A percentile compares a stretch with the other conserved stretches of the same genome.
Conservation (phyloP, 2,329 filamentous ascomycete genomes). For the Ploettnerulaceae sp. region DNA sequence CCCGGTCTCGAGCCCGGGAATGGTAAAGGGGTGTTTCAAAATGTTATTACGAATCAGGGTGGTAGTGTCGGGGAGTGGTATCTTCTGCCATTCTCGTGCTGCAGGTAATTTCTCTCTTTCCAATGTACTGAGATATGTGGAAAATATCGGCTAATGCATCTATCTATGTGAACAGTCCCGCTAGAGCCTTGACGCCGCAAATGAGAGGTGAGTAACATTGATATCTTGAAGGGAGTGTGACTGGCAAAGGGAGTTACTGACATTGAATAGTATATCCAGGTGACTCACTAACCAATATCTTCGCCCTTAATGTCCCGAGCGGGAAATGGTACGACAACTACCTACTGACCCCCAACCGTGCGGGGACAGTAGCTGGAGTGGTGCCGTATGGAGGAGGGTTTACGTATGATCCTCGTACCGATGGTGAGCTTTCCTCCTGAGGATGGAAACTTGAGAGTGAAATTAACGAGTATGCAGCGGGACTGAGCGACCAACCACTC, state of each 20-base stretch:
- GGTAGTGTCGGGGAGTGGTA: constrained; percentile 15
- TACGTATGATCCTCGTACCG: constrained; percentile 14
- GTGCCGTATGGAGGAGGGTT: constrained; percentile 14
- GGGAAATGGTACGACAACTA: constrained; percentile 19
- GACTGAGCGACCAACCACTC: background rate
- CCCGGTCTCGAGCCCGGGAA: constrained; percentile 35
- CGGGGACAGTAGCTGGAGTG: background rate
- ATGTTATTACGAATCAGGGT: constrained; percentile 19
- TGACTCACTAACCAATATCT: constrained; percentile 17
- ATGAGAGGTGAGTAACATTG: constrained; percentile 7
- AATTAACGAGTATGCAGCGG: background rate
- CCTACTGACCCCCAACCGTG: constrained; percentile 7
- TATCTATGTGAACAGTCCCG: constrained; percentile 7
- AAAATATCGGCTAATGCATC: background rate
- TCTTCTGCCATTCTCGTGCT: constrained; percentile 21
- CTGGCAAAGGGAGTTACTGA: background rate
- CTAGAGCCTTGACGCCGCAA: constrained; percentile 3
- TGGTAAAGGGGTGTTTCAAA: constrained; percentile 16
- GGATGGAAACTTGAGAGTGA: too few relatives aligned
- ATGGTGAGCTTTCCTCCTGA: background rate
- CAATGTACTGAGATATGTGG: too few relatives aligned
- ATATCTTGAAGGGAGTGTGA: background rate
- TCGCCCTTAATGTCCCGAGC: constrained; percentile 11
- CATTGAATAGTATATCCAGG: constrained; percentile 14
- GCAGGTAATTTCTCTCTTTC: constrained; percentile 7